Base-by-base conservation (phyloP, 2,329 filamentous ascomycete genomes). In the Calonectria fujianensis region DNA sequence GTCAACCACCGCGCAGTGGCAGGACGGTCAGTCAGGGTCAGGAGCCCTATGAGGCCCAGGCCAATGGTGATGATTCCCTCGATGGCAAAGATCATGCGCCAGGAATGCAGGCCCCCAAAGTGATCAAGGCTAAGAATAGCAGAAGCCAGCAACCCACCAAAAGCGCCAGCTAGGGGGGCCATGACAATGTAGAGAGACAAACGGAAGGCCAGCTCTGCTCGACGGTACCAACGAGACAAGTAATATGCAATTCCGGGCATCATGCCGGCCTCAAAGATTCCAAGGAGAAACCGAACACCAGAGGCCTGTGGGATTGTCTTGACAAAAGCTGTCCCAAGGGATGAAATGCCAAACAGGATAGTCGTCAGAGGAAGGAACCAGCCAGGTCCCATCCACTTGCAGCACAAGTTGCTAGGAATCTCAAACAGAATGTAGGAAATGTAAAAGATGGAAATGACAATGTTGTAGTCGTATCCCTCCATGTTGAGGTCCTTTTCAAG, bases 191-290 rank as follows among this genome's bases (percentile, higher is more conserved):
- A 94, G 10, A 93, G 83, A 0, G 90, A 89, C 1, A 93, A 84
- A 0, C 92, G 88, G 82, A 93, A 93, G 0, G 90, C 88, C 4
- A 94, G 85, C 81, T 94, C 92, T 65, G 86, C 88, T 39, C 91
- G 86, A 11, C 91, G 85, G 76, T 94, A 94, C 91, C 91, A 93
- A 48, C 91, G 84, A 0, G 88, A 90, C 50, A 93, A 82, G 76
- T 93, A 93, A 80, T 93, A 93, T 0, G 91, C 91, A 35, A 93
- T 92, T 0, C 91, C 91, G 0, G 92, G 92, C 68, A 93, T 80
- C 88, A 93, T 90, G 18, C 91, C 92, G 0, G 92, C 90, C 81
- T 94, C 92, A 70, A 93, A 92, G 18, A 91, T 84, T 10, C 89
- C 90, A 0, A 92, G 85, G 0, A 93, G 76, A 75, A 93, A 93